Evolutionary conservation across 1,284 basidiomycete species (phyloP).

Genomic region (Meripilus lineatus): DNA sequence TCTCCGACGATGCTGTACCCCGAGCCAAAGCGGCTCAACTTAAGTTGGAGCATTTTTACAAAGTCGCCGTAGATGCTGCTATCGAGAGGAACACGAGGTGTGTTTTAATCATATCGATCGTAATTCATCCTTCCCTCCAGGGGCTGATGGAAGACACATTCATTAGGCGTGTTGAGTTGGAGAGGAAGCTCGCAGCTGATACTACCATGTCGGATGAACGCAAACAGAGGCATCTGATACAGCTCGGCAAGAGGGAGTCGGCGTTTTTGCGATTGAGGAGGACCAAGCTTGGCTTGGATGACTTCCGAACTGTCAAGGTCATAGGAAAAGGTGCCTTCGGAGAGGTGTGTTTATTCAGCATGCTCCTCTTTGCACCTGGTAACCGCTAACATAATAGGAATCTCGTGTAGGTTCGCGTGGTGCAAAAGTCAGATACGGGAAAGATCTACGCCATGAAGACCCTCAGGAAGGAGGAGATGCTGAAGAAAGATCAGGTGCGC

Average conservation of each 20-base stretch:
- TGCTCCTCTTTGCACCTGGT: constrained; percentile 1
- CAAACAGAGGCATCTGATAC: constrained; percentile 87
- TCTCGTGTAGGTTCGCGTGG: constrained; percentile 72
- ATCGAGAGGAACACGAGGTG: constrained; percentile 72
- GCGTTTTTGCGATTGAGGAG: constrained; percentile 87
- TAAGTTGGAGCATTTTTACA: constrained; percentile 97
- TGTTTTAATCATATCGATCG: constrained; percentile 6
- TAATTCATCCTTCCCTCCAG: background rate
- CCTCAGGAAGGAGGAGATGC: constrained; percentile 96
- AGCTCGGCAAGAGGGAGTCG: constrained; percentile 89
- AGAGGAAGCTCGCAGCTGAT: constrained; percentile 80
- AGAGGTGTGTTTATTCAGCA: constrained; percentile 53
- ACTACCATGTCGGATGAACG: constrained; percentile 73
- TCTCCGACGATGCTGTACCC: constrained; percentile 86
- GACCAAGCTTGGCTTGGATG: constrained; percentile 88
- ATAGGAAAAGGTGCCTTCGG: constrained; percentile 99
- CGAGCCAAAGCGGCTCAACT: constrained; percentile 95
- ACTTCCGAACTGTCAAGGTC: constrained; percentile 97
- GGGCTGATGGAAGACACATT: background rate
- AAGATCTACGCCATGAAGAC: constrained; percentile 99
- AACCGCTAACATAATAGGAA: constrained; percentile 9
- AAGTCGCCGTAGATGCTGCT: constrained; percentile 86
- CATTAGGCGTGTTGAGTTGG: constrained; percentile 84
- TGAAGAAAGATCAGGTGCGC: constrained; percentile 94
- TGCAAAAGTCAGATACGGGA: constrained; percentile 95